Base-by-base conservation (phyloP, 352 stramenopile species). In the Globisporangium spiculum region DNA sequence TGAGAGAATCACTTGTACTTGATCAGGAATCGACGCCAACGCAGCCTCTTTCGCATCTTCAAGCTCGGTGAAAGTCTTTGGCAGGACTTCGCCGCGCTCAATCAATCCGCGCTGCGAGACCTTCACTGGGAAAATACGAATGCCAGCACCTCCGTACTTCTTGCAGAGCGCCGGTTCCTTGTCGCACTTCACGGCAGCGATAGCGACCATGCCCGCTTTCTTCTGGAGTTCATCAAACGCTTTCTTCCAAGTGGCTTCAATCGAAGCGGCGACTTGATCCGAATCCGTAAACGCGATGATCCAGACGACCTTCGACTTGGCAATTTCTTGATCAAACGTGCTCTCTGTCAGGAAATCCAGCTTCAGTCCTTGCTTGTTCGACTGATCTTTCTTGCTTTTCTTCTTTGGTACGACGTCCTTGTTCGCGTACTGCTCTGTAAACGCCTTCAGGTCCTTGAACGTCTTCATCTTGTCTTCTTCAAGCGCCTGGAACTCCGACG, bases 261-360 rank as follows among this genome's bases (percentile, higher is more conserved):
- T 67, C 8, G 80, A 50, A 26, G 57, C 41, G 0, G 71, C 70
- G 59, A 87, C 80, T 9, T 76, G 67, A 54, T 80, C 71, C 0
- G 54, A 60, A 54, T 81, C 67, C 71, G 84, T 77, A 44, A 93
- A 89, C 18, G 79, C 76, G 32, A 93, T 70, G 56, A 93, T 84
- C 83, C 86, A 93, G 5, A 82, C 68, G 57, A 90, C 72, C 34
- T 81, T 76, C 9, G 83, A 86, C 12, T 71, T 65, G 22, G 83
- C 26, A 4, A 94, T 75, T 22, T 82, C 69, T 22, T 75, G 60
- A 26, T 91, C 80, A 54, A 94, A 91, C 22, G 83, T 76, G 1
- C 64, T 68, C 8, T 68, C 66, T 0, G 72, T 76, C 12, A 92
- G 71, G 53, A 88, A 83, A 22, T 66, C 72, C 32, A 89, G 66